Evolutionary conservation across 768 basidiomycete species (phyloP).

Genomic region (Megacollybia marginata): DNA sequence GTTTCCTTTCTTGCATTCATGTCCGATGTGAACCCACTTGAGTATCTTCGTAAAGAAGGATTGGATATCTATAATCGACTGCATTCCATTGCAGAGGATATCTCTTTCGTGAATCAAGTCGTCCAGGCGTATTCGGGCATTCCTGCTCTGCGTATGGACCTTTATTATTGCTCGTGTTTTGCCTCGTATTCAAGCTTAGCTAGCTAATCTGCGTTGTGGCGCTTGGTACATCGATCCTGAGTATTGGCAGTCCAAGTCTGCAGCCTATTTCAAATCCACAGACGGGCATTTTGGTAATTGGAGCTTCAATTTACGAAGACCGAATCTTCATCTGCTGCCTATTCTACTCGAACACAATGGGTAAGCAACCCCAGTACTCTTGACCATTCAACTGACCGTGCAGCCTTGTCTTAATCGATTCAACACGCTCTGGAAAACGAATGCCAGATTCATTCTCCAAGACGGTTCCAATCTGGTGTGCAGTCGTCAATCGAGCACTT

Average conservation of each 20-base stretch:
- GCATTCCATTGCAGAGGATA: conserved; percentile 78
- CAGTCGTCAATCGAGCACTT: conserved; percentile 71
- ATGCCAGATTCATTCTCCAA: conserved; percentile 93
- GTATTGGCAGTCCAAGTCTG: conserved; percentile 34
- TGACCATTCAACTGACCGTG: conserved; percentile 1
- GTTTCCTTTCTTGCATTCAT: not conserved
- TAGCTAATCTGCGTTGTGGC: conserved; percentile 90
- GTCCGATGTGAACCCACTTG: conserved; percentile 22
- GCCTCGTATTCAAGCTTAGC: not conserved
- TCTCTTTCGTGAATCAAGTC: conserved; percentile 57
- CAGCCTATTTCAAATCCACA: conserved; percentile 88
- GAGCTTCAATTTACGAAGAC: conserved; percentile 76
- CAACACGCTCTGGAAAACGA: conserved; percentile 87
- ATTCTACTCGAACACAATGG: conserved; percentile 47
- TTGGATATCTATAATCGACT: conserved; percentile 81
- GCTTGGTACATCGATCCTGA: conserved; percentile 85
- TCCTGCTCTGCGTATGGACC: conserved; percentile 45
- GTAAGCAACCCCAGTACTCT: conserved; percentile 30
- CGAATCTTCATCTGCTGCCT: conserved; percentile 75
- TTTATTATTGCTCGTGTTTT: not conserved
- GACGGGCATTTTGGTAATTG: conserved; percentile 84
- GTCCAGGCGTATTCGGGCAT: conserved; percentile 37
- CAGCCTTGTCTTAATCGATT: conserved; percentile 85
- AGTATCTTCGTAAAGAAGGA: conserved; percentile 58
- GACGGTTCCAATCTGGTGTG: conserved; percentile 92